Evolutionary conservation across 345 rosid species (phyloP).

Genomic region (Isatis tinctoria): DNA sequence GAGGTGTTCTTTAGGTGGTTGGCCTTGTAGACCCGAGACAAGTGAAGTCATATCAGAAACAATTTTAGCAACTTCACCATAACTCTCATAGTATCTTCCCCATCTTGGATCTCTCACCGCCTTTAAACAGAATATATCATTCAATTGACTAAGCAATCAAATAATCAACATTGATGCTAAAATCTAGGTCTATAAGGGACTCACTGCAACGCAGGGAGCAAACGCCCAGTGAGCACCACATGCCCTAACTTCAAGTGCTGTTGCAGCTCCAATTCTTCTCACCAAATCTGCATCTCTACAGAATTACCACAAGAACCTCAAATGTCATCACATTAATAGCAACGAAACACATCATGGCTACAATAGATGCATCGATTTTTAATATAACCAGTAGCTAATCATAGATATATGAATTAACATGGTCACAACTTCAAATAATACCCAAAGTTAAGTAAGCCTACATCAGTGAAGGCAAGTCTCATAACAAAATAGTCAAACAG

Average conservation of each 20-base stretch:
- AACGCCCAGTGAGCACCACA: slow-evolving; percentile 73
- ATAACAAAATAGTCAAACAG: not conserved
- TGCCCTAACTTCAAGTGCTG: slow-evolving; percentile 88
- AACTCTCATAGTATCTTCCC: slow-evolving; percentile 88
- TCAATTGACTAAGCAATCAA: not conserved
- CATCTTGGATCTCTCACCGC: slow-evolving; percentile 76
- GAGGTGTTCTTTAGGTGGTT: slow-evolving; percentile 61
- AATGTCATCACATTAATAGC: not conserved
- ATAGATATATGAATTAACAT: not conserved
- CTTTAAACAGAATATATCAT: not conserved
- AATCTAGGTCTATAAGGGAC: slow-evolving; percentile 21
- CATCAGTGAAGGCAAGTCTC: not conserved
- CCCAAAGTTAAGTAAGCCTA: not conserved
- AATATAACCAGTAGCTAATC: not conserved
- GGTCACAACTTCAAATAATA: not conserved
- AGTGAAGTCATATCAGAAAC: slow-evolving; percentile 64
- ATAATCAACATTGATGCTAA: not conserved
- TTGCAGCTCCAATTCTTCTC: slow-evolving; percentile 64
- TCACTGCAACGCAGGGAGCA: slow-evolving; percentile 85
- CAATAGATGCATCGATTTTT: not conserved
- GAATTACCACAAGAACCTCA: not conserved
- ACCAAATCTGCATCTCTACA: slow-evolving; percentile 67
- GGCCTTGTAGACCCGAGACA: slow-evolving; percentile 71
- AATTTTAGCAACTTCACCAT: slow-evolving; percentile 55
- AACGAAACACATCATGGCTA: not conserved